phyloP scores from a whole-genome alignment of 805 yeast species.

The Monosporozyma unispora region DNA sequence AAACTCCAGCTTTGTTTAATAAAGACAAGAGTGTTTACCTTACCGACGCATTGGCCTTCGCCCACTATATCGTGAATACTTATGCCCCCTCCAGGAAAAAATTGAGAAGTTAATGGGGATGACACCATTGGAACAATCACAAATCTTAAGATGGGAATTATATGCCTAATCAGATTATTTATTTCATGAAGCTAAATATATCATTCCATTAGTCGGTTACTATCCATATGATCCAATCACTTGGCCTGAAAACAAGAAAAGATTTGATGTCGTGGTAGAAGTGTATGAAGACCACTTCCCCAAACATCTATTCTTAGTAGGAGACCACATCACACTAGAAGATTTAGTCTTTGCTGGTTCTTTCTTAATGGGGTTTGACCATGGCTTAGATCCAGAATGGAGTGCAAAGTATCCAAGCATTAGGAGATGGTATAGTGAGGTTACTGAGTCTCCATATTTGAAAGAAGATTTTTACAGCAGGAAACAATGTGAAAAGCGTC shows the following conservation, averaged over 20 bases:
- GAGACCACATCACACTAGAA: too few species aligned
- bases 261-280: too few species aligned
- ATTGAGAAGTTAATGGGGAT: constrained; percentile 45
- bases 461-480: background rate
- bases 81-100: too few species aligned
- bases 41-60: too few species aligned
- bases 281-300: too few species aligned
- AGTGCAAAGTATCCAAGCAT: constrained; percentile 43
- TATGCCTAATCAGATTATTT: constrained; percentile 61
- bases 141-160: constrained; percentile 65
- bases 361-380: too few species aligned
- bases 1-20: too few species aligned
- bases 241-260: constrained; percentile 7
- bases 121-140: constrained; percentile 26
- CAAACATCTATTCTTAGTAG: too few species aligned
- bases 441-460: constrained; percentile 1
- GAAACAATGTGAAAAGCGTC: background rate
- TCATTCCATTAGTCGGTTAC: constrained; percentile 51
- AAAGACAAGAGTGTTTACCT: too few species aligned
- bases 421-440: constrained; percentile 15
- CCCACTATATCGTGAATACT: too few species aligned
- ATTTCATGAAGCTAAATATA: constrained; percentile 35
- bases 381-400: too few species aligned
- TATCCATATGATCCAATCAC: constrained; percentile 62
- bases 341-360: too few species aligned